Evolutionary conservation across 225 moss, liverwort and hornwort genomes (phyloP).

Genomic region (Climacium dendroides): DNA sequence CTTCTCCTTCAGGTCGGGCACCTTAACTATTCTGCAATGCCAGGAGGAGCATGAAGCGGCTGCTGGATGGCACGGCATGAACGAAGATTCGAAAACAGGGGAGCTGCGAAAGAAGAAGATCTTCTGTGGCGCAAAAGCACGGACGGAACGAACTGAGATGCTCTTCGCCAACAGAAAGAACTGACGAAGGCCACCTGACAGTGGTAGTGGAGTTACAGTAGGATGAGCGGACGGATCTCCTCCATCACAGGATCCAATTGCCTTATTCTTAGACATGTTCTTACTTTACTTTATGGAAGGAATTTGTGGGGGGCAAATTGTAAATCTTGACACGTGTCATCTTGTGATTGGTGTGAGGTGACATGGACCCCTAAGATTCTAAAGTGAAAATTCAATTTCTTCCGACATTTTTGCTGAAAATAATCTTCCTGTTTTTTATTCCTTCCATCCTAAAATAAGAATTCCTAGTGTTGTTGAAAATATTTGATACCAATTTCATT

Average conservation of each 20-base stretch:
- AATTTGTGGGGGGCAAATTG: neutral
- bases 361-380: accelerated
- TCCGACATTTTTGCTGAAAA: neutral
- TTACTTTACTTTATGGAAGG: neutral
- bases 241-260: neutral
- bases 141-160: neutral
- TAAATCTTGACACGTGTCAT: neutral
- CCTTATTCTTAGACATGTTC: neutral
- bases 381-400: accelerated
- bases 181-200: neutral
- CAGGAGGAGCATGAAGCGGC: neutral
- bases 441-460: accelerated
- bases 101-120: neutral
- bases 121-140: neutral
- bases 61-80: neutral
- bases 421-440: too few species aligned
- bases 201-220: too few species aligned
- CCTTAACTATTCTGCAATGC: neutral
- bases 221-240: neutral
- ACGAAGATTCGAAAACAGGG: neutral
- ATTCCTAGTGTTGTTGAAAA: accelerated
- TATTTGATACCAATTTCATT: neutral
- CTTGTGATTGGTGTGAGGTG: neutral
- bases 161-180: neutral
- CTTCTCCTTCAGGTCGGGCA: neutral